These are phyloP conservation scores for Astragalus glycyphyllos DNA, from an alignment of 306 rosid species.

Conservation along the genomic window DNA sequence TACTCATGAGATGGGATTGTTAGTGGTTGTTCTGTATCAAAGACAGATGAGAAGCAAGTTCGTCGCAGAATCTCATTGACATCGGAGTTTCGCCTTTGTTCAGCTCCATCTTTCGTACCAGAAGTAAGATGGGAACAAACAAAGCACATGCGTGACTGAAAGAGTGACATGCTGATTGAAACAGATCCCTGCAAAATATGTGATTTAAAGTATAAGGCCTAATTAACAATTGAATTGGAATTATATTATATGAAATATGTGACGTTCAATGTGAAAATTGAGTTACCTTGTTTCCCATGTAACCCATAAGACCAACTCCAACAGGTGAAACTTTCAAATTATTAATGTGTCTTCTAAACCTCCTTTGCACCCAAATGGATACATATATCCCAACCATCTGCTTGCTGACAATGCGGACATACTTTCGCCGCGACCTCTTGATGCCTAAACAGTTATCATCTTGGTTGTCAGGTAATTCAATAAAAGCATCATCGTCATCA, in stretches of 20 bases:
- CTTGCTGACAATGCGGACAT: constrained; percentile 90
- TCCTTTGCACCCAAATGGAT: constrained; percentile 91
- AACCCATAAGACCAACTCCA: constrained; percentile 98
- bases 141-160: constrained; percentile 88
- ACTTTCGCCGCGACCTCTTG: constrained; percentile 52
- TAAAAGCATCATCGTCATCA: constrained; percentile 62
- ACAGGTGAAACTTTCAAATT: constrained; percentile 88
- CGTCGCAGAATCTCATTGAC: constrained; percentile 82
- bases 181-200: constrained; percentile 80
- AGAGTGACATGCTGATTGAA: constrained; percentile 91
- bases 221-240: constrained; percentile 2
- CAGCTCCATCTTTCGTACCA: constrained; percentile 90
- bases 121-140: constrained; percentile 97
- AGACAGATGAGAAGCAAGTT: constrained; percentile 78
- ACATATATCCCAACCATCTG: constrained; percentile 98
- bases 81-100: constrained; percentile 81
- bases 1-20: constrained; percentile 95
- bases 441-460: constrained; percentile 31
- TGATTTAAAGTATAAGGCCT: too few species aligned
- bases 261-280: constrained; percentile 31
- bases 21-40: constrained; percentile 75
- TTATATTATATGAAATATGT: constrained; percentile 3
- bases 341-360: constrained; percentile 85
- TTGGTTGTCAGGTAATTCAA: constrained; percentile 50
- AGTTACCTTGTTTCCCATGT: constrained; percentile 98